A percentile compares a stretch with the other conserved stretches of the same genome.
phyloP scores from a whole-genome alignment of 495 filamentous ascomycete genomes.

The Penicillium simplicissimum region DNA sequence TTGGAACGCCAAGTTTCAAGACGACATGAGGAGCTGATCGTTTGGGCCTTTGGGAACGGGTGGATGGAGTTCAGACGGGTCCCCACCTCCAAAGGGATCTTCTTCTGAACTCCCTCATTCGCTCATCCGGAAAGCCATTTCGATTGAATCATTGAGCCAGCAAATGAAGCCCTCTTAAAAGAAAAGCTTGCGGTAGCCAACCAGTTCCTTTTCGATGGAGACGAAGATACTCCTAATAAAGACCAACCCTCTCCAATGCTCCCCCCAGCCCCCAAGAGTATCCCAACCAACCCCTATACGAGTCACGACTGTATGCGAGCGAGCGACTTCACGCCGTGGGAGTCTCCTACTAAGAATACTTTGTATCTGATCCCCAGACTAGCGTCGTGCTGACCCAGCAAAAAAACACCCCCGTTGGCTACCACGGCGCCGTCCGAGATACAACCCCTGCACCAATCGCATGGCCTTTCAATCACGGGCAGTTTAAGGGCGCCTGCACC shows the following conservation, averaged over 20 bases:
- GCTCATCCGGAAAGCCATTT: background rate
- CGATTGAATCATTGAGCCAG: background rate
- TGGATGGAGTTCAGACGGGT: background rate
- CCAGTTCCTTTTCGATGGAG: background rate
- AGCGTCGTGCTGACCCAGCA: background rate
- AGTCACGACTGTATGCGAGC: too few species aligned
- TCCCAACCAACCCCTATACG: constrained; percentile 1
- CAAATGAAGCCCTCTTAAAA: background rate
- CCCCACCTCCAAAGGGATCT: background rate
- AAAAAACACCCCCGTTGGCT: background rate
- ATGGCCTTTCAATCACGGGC: constrained; percentile 23
- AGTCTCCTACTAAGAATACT: background rate
- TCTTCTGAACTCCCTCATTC: background rate
- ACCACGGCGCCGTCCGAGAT: background rate
- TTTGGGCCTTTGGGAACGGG: background rate
- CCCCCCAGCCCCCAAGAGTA: background rate
- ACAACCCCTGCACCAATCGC: constrained; percentile 27
- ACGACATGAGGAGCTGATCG: background rate
- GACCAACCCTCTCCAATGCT: background rate
- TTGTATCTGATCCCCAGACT: background rate
- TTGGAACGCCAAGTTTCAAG: background rate
- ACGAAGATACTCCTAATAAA: background rate
- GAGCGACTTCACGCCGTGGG: too few species aligned
- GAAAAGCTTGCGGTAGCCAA: background rate
- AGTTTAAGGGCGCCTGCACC: constrained; percentile 13